Evolutionary conservation across 768 basidiomycete genomes (phyloP).

Genomic region (Phaffia tasmanica): DNA sequence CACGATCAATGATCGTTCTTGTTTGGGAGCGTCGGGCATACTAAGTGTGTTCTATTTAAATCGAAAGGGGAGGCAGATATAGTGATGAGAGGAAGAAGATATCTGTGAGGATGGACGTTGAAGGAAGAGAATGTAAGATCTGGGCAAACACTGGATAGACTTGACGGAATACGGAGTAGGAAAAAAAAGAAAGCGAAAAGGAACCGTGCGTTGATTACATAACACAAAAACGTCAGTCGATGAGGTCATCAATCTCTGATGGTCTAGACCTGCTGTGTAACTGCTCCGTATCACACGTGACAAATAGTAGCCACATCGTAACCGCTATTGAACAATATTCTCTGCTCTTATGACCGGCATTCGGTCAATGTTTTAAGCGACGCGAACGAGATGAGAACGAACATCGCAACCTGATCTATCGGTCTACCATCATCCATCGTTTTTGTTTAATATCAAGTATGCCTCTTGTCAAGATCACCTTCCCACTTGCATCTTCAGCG

Average conservation of each 20-base stretch:
- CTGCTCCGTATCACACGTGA: background rate
- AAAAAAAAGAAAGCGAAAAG: too few relatives aligned
- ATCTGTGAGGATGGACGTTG: too few relatives aligned
- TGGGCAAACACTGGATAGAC: too few relatives aligned
- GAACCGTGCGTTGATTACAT: too few relatives aligned
- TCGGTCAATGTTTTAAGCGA: background rate
- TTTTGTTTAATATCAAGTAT: background rate
- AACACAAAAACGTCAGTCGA: too few relatives aligned
- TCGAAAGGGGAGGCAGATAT: too few relatives aligned
- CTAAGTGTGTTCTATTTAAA: too few relatives aligned
- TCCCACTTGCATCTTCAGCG: background rate
- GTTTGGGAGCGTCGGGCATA: background rate
- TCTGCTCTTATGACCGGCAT: background rate
- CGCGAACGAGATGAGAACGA: background rate
- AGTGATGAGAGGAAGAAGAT: too few relatives aligned
- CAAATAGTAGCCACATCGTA: background rate
- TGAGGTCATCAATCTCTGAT: too few relatives aligned
- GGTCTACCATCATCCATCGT: background rate
- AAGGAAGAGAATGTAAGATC: too few relatives aligned
- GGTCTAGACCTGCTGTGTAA: too few relatives aligned
- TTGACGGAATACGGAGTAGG: too few relatives aligned
- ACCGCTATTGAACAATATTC: background rate
- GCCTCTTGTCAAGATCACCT: slow-evolving; percentile 1
- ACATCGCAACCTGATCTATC: background rate
- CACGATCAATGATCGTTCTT: slow-evolving; percentile 63